phyloP scores from a whole-genome alignment of 306 rosid species.

The Medicago arabica region DNA sequence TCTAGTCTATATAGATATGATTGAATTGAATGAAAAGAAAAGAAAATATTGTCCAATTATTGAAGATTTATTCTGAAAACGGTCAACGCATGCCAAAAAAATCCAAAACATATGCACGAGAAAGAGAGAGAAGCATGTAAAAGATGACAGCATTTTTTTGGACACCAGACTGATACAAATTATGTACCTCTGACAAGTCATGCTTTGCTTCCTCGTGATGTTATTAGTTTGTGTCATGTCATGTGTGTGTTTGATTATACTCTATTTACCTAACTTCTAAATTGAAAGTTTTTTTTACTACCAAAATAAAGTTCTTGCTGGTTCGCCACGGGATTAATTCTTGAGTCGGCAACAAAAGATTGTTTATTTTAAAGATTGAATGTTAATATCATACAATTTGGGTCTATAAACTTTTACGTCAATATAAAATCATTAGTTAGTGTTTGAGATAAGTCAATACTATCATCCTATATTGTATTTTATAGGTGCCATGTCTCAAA shows the following conservation, averaged over 20 bases:
- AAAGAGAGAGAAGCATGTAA: constrained; percentile 20
- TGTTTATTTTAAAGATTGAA: too few relatives aligned
- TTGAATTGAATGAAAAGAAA: constrained; percentile 28
- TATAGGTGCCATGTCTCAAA: too few relatives aligned
- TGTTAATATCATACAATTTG: too few relatives aligned
- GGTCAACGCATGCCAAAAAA: constrained; percentile 39
- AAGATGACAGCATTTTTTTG: constrained; percentile 40
- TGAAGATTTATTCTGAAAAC: constrained; percentile 17
- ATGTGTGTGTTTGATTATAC: background rate
- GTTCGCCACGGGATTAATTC: background rate
- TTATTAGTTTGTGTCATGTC: constrained; percentile 1
- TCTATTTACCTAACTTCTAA: background rate
- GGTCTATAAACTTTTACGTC: too few relatives aligned
- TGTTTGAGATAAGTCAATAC: too few relatives aligned
- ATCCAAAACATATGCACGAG: constrained; percentile 19
- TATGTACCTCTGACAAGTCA: constrained; percentile 45
- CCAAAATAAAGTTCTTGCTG: too few relatives aligned
- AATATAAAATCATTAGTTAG: background rate
- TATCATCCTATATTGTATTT: too few relatives aligned
- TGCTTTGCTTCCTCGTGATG: constrained; percentile 44
- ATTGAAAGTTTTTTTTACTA: too few relatives aligned
- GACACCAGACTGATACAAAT: constrained; percentile 17
- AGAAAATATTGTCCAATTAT: constrained; percentile 39
- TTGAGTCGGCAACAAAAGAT: background rate
- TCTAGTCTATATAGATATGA: constrained; percentile 29